Conservation (phyloP, 352 stramenopile genomes). For the Phytophthora nicotianae region DNA sequence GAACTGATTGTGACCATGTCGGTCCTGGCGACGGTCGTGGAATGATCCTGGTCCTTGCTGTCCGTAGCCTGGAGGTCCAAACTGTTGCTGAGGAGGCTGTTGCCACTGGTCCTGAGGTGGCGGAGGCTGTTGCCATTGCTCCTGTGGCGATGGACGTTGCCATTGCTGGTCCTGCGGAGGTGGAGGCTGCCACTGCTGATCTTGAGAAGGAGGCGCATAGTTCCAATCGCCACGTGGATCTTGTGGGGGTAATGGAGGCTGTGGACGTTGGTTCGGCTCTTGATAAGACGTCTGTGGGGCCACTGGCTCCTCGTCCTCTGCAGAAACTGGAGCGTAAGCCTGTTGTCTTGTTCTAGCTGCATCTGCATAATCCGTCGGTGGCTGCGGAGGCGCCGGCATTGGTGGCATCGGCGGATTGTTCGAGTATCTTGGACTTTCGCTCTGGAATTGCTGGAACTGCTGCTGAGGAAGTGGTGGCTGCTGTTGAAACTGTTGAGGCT, state of each 20-base stretch:
- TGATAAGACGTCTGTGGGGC: conserved; percentile 5
- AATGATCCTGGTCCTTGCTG: conserved; percentile 16
- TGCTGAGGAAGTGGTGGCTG: conserved; percentile 9
- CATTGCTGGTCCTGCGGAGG: conserved; percentile 22
- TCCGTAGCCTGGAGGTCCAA: conserved; percentile 16
- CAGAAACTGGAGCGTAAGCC: conserved; percentile 40
- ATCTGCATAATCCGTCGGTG: conserved; percentile 35
- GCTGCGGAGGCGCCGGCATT: conserved; percentile 12
- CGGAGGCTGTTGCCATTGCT: conserved; percentile 19
- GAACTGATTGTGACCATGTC: conserved; percentile 20
- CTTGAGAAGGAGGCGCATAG: conserved; percentile 14
- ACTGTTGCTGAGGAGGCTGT: conserved; percentile 16
- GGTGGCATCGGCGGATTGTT: conserved; percentile 21
- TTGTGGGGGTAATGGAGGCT: conserved; percentile 20
- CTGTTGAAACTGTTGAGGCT: conserved; percentile 20
- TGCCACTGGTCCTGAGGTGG: conserved; percentile 16
- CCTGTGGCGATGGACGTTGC: conserved; percentile 14
- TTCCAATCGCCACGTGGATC: conserved; percentile 22
- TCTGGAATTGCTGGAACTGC: conserved; percentile 24
- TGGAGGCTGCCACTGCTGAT: conserved; percentile 23
- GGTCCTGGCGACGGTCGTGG: conserved; percentile 32
- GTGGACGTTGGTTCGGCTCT: conserved; percentile 20
- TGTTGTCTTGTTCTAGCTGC: conserved; percentile 44
- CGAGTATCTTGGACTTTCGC: conserved; percentile 23
- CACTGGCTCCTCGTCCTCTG: conserved; percentile 9